phyloP scores from a whole-genome alignment of 306 rosid species.

The Acmispon strigosus region DNA sequence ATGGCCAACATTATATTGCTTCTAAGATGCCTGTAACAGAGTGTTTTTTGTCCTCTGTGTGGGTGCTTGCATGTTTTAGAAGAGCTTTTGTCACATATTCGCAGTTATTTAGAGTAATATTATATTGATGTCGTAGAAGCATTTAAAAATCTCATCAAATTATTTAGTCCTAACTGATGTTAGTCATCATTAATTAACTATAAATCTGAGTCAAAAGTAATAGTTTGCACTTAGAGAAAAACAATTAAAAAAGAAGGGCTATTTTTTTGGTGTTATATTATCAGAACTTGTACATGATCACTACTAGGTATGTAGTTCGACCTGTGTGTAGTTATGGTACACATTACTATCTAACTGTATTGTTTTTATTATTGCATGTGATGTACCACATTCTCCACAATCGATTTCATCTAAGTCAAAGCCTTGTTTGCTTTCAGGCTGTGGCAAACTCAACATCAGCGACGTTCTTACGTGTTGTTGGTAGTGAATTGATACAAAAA shows the following conservation, averaged over 20 bases:
- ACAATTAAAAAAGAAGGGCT: neutral
- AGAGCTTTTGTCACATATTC: neutral
- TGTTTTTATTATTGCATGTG: neutral
- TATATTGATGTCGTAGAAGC: neutral
- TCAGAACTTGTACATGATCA: neutral
- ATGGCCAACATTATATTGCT: too few relatives aligned
- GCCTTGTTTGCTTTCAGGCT: conserved; percentile 51
- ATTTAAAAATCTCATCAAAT: neutral
- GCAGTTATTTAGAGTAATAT: too few relatives aligned
- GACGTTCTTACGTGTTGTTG: conserved; percentile 96
- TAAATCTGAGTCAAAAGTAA: neutral
- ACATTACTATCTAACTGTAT: neutral
- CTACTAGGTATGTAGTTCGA: neutral
- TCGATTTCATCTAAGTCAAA: neutral
- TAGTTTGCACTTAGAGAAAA: neutral
- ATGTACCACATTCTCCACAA: neutral
- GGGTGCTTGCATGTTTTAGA: neutral
- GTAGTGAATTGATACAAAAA: conserved; percentile 94
- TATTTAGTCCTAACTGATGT: neutral
- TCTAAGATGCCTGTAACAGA: too few relatives aligned
- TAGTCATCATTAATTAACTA: neutral
- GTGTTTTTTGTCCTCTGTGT: too few relatives aligned
- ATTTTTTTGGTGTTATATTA: neutral
- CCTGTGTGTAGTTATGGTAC: neutral
- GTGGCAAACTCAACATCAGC: conserved; percentile 99